Conservation (phyloP, 805 yeast species). For the Alloascoidea hylecoeti region DNA sequence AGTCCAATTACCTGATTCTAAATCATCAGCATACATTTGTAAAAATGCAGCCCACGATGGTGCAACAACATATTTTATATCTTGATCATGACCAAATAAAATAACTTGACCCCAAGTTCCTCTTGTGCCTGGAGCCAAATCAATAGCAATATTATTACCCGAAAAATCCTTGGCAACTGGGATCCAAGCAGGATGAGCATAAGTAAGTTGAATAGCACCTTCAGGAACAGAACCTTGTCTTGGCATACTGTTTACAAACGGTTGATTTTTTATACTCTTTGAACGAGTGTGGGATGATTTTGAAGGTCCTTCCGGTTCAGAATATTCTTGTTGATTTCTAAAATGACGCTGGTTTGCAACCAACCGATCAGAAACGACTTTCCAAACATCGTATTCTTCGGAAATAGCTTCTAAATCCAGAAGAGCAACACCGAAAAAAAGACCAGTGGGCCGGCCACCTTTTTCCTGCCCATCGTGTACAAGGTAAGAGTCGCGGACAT, state of each 20-base stretch:
- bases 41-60: slow-evolving; percentile 84
- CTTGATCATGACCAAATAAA: slow-evolving; percentile 87
- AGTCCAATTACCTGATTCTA: slow-evolving; percentile 72
- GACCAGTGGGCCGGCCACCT: slow-evolving; percentile 61
- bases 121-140: slow-evolving; percentile 64
- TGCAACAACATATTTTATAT: slow-evolving; percentile 77
- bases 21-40: slow-evolving; percentile 69
- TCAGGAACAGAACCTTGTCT: slow-evolving; percentile 66
- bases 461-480: slow-evolving; percentile 87
- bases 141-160: slow-evolving; percentile 89
- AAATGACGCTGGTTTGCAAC: neutral
- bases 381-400: slow-evolving; percentile 77
- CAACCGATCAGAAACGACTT: slow-evolving; percentile 37
- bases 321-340: slow-evolving; percentile 13
- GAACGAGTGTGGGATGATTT: neutral
- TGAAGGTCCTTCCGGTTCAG: slow-evolving; percentile 5
- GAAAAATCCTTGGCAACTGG: slow-evolving; percentile 79
- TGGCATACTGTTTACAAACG: slow-evolving; percentile 10
- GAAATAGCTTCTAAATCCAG: slow-evolving; percentile 72
- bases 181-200: slow-evolving; percentile 88
- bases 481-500: slow-evolving; percentile 66
- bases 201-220: slow-evolving; percentile 53
- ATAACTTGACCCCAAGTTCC: slow-evolving; percentile 90
- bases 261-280: neutral
- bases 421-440: slow-evolving; percentile 68